Percentiles rank a stretch among this genome's conserved stretches.
phyloP scores from a whole-genome alignment of 257 asterid genomes.

The Ophiorrhiza pumila region DNA sequence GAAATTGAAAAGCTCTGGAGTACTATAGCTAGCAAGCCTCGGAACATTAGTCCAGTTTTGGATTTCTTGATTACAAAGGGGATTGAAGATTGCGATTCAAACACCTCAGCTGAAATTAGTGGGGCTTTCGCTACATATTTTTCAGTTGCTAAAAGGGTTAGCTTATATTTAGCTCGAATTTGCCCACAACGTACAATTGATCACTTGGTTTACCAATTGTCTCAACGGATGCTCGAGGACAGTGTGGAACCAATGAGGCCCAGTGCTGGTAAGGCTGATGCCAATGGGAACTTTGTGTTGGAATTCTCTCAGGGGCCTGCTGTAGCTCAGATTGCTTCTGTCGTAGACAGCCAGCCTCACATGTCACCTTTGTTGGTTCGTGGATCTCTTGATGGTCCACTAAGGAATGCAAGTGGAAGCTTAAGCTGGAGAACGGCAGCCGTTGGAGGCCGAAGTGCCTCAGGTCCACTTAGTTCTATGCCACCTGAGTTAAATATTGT shows the following conservation, averaged over 20 bases:
- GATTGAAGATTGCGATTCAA: conserved; percentile 98
- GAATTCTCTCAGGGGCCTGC: conserved; percentile 96
- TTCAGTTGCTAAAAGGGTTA: conserved; percentile 95
- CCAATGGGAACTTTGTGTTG: conserved; percentile 60
- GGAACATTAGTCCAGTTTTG: conserved; percentile 92
- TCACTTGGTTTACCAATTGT: conserved; percentile 97
- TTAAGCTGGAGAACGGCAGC: conserved; percentile 98
- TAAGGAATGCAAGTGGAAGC: conserved; percentile 94
- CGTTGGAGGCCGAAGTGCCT: conserved; percentile 96
- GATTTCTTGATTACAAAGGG: conserved; percentile 98
- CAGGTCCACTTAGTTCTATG: conserved; percentile 95
- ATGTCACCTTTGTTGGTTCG: conserved; percentile 98
- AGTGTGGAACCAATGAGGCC: conserved; percentile 71
- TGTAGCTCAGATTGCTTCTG: conserved; percentile 68
- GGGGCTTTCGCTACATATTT: conserved; percentile 99
- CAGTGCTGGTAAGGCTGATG: conserved; percentile 65
- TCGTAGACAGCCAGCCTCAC: conserved; percentile 88
- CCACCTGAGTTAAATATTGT: conserved; percentile 84
- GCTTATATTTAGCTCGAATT: conserved; percentile 93
- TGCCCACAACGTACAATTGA: conserved; percentile 98
- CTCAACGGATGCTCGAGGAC: conserved; percentile 99
- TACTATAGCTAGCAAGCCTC: conserved; percentile 95
- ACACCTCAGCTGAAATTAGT: conserved; percentile 96
- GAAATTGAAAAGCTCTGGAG: conserved; percentile 99
- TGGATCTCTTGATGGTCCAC: conserved; percentile 95